phyloP scores from a whole-genome alignment of 2,329 filamentous ascomycete genomes.

The Alternaria postmessia region DNA sequence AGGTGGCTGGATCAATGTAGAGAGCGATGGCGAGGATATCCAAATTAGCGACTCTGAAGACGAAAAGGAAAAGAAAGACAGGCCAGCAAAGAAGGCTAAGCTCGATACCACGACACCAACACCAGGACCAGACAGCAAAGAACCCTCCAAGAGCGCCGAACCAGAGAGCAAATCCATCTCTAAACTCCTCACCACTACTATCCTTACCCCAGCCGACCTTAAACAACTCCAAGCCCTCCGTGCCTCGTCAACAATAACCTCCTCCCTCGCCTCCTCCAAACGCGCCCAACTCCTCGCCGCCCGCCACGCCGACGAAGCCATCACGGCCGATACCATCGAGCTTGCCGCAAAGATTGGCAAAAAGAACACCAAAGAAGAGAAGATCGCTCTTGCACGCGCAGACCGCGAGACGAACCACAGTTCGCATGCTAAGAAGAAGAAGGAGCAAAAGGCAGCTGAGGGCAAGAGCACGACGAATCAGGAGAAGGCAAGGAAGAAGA shows the following conservation, averaged over 20 bases:
- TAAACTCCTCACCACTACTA: constrained; percentile 88
- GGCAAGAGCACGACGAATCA: constrained; percentile 98
- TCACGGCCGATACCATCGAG: constrained; percentile 92
- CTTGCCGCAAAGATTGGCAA: constrained; percentile 78
- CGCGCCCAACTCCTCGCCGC: constrained; percentile 51
- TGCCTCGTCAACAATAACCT: constrained; percentile 74
- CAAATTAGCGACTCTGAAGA: constrained; percentile 77
- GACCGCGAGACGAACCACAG: constrained; percentile 86
- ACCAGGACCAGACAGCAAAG: constrained; percentile 51
- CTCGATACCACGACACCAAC: constrained; percentile 54
- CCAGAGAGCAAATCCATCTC: constrained; percentile 50
- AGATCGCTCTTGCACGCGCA: constrained; percentile 81
- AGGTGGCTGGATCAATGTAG: constrained; percentile 92
- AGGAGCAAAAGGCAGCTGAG: constrained; percentile 84
- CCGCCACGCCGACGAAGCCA: constrained; percentile 82
- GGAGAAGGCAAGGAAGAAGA: constrained; percentile 97
- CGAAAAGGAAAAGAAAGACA: constrained; percentile 61
- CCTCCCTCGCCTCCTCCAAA: constrained; percentile 59
- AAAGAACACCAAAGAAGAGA: constrained; percentile 89
- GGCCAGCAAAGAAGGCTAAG: constrained; percentile 71
- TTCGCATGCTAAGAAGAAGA: constrained; percentile 81
- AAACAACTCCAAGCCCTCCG: constrained; percentile 91
- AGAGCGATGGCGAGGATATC: constrained; percentile 80
- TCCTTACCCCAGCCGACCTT: constrained; percentile 95
- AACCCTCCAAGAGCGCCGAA: constrained; percentile 47